Evolutionary conservation across 495 filamentous ascomycete genomes (phyloP).

Genomic region (Penicillium cataractarum): DNA sequence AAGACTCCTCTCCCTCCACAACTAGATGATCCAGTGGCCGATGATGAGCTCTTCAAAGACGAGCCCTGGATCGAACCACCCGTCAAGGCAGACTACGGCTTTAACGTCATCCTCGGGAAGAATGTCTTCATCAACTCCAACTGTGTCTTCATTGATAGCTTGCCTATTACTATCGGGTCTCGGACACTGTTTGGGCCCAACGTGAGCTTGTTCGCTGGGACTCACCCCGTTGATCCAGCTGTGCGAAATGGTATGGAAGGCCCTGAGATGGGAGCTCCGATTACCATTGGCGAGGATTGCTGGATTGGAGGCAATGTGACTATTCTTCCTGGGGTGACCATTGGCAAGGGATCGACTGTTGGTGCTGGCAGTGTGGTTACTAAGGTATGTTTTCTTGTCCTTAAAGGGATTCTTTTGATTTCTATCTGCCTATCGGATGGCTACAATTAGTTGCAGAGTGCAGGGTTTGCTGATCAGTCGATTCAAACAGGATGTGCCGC

Average conservation of each 20-base stretch:
- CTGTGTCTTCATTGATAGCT: slow-evolving; percentile 76
- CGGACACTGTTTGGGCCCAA: slow-evolving; percentile 82
- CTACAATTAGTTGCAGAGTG: neutral
- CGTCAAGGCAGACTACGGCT: slow-evolving; percentile 75
- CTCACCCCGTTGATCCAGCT: slow-evolving; percentile 75
- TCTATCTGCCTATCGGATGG: neutral
- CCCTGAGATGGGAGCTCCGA: slow-evolving; percentile 74
- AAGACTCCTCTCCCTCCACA: slow-evolving; percentile 62
- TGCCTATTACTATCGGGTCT: slow-evolving; percentile 73
- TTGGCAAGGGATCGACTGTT: slow-evolving; percentile 75
- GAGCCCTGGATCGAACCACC: slow-evolving; percentile 75
- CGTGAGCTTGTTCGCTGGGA: slow-evolving; percentile 69
- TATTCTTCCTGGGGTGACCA: slow-evolving; percentile 76
- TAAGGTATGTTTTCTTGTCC: slow-evolving; percentile 60
- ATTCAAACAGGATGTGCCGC: slow-evolving; percentile 57
- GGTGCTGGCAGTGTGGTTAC: slow-evolving; percentile 91
- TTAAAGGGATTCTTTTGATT: neutral
- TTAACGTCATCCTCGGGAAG: slow-evolving; percentile 67
- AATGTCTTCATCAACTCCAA: slow-evolving; percentile 80
- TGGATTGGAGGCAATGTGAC: slow-evolving; percentile 84
- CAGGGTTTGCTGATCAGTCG: slow-evolving; percentile 10
- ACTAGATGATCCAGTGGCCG: slow-evolving; percentile 55
- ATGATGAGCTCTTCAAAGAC: slow-evolving; percentile 60
- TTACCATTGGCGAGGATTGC: slow-evolving; percentile 83
- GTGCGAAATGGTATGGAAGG: slow-evolving; percentile 74